Evolutionary conservation across 192 early-diverging fungal species (phyloP).

Genomic region (Powellomyces hirtus): DNA sequence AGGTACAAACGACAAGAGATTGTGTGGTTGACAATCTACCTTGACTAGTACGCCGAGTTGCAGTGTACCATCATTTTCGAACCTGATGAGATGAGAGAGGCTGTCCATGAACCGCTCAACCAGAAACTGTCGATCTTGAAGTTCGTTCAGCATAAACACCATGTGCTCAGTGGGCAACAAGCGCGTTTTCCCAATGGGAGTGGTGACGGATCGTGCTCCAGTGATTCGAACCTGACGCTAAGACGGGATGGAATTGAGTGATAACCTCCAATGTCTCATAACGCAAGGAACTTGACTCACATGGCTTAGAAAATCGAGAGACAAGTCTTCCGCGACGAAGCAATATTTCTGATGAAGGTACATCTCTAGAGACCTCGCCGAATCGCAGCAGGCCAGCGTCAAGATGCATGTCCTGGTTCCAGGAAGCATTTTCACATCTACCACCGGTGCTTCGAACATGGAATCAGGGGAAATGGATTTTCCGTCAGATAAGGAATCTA

Average conservation of each 20-base stretch:
- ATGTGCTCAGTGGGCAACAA: conserved; percentile 20
- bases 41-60: neutral
- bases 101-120: no score
- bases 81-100: neutral
- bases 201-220: conserved; percentile 13
- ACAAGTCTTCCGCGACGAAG: neutral
- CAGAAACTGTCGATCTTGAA: neutral
- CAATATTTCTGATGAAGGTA: conserved; percentile 25
- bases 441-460: neutral
- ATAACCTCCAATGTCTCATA: no score
- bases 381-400: neutral
- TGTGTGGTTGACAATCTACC: no score
- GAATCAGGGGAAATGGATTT: conserved; percentile 2
- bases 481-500: conserved; percentile 5
- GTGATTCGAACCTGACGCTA: conserved; percentile 13
- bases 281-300: neutral
- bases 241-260: no score
- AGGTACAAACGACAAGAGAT: no score
- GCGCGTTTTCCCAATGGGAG: neutral
- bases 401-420: conserved; percentile 18
- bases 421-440: neutral
- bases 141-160: neutral
- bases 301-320: neutral
- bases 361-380: conserved; percentile 2
- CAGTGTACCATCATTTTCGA: neutral